These are phyloP conservation scores for Annulohypoxylon stygium DNA, from an alignment of 495 filamentous ascomycete genomes.

Conservation along the genomic window DNA sequence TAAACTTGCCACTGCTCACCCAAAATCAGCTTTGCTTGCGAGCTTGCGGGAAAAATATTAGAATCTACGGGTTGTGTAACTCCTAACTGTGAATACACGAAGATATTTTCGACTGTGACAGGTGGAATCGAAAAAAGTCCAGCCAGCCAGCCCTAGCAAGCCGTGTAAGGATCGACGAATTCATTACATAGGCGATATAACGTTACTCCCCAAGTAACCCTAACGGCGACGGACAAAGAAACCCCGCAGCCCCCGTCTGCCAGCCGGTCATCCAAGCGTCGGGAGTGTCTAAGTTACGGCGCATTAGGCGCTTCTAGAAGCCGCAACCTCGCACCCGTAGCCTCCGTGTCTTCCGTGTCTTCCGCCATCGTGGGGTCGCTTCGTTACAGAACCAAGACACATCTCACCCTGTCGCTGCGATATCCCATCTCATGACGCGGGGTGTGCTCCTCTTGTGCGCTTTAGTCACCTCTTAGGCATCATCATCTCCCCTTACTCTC, in stretches of 20 bases:
- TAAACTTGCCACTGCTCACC: conserved; percentile 1
- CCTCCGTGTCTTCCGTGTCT: conserved; percentile 11
- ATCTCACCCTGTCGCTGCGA: not conserved
- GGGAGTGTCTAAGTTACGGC: conserved; percentile 1
- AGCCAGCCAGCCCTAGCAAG: not conserved
- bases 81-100: not conserved
- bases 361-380: not conserved
- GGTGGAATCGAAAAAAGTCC: conserved; percentile 7
- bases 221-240: not conserved
- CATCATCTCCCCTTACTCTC: too few species aligned
- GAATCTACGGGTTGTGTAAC: conserved; percentile 19
- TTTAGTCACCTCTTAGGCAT: conserved; percentile 20
- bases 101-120: conserved; percentile 11
- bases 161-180: conserved; percentile 11
- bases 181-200: not conserved
- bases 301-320: conserved; percentile 28
- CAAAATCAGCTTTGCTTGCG: conserved; percentile 4
- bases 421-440: conserved; percentile 21
- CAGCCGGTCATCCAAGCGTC: not conserved
- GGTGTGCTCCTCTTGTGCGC: conserved; percentile 1
- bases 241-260: not conserved
- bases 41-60: conserved; percentile 2
- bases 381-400: conserved; percentile 19
- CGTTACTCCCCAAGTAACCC: not conserved
- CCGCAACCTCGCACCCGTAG: not conserved